phyloP scores from a whole-genome alignment of 176 grass and related monocot genomes.

The Bromus sterilis region DNA sequence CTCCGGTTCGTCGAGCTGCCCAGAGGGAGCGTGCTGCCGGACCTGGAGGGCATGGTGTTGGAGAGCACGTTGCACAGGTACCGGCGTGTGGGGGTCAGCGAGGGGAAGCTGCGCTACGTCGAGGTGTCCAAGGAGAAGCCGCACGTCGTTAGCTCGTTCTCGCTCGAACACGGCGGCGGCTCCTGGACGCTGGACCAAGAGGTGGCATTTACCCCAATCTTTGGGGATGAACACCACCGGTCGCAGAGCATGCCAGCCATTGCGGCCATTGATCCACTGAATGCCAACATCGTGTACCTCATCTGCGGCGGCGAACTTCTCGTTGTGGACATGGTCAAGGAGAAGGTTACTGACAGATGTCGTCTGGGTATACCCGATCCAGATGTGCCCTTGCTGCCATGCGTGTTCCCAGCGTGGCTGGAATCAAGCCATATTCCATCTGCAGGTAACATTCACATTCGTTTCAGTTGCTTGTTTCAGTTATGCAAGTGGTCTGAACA shows the following conservation, averaged over 20 bases:
- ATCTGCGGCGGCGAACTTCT: background rate
- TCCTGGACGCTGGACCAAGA: constrained; percentile 18
- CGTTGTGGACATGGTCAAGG: background rate
- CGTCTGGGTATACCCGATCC: background rate
- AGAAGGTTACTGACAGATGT: background rate
- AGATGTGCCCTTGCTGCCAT: background rate
- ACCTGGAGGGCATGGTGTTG: background rate
- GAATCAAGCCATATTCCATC: background rate
- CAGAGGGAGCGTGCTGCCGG: background rate
- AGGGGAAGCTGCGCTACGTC: background rate
- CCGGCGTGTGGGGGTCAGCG: background rate
- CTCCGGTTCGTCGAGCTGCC: background rate
- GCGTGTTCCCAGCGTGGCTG: background rate
- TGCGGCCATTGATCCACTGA: constrained; percentile 3
- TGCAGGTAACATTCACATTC: background rate
- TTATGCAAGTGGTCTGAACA: too few species aligned
- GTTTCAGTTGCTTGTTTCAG: background rate
- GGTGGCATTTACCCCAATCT: background rate
- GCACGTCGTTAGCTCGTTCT: background rate
- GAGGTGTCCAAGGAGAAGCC: background rate
- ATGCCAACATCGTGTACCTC: background rate
- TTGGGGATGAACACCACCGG: background rate
- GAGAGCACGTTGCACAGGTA: background rate
- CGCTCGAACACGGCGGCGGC: background rate
- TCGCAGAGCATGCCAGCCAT: background rate